Evolutionary conservation across 495 filamentous ascomycete species (phyloP).

Genomic region (Sordaria brevicollis): DNA sequence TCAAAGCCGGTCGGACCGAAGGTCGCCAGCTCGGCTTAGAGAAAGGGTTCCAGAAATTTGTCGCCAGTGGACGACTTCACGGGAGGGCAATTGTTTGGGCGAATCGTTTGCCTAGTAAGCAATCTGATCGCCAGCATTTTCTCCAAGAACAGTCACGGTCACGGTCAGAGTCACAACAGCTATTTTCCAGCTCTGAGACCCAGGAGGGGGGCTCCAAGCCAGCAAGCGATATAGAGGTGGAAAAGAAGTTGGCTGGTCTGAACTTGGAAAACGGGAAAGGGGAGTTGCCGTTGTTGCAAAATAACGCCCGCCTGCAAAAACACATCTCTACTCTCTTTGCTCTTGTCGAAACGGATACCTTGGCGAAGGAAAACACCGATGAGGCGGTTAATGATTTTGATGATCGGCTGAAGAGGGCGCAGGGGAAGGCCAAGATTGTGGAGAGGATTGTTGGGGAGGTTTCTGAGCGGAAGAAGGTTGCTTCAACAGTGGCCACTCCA

Average conservation of each 20-base stretch:
- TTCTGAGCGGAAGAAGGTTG: neutral
- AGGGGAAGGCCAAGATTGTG: slow-evolving; percentile 72
- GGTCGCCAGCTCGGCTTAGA: slow-evolving; percentile 83
- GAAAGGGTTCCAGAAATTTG: slow-evolving; percentile 87
- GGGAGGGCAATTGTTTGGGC: slow-evolving; percentile 80
- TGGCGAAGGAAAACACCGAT: slow-evolving; percentile 70
- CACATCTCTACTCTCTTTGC: slow-evolving; percentile 64
- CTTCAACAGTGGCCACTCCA: neutral
- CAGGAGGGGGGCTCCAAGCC: too few species aligned
- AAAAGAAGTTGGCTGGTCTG: neutral
- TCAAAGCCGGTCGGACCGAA: slow-evolving; percentile 72
- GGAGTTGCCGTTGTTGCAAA: slow-evolving; percentile 27
- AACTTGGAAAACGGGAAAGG: neutral
- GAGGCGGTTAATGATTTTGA: slow-evolving; percentile 80
- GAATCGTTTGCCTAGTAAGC: slow-evolving; percentile 19
- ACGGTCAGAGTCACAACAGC: neutral
- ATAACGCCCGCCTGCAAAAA: slow-evolving; percentile 55
- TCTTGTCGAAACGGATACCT: slow-evolving; percentile 66
- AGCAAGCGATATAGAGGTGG: neutral
- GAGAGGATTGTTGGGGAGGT: slow-evolving; percentile 59
- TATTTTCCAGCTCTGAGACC: too few species aligned
- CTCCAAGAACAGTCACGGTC: neutral
- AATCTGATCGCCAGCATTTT: neutral
- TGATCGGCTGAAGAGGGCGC: slow-evolving; percentile 67
- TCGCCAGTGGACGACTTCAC: slow-evolving; percentile 67